A percentile compares a stretch with the other conserved stretches of the same genome.
phyloP scores from a whole-genome alignment of 2,329 filamentous ascomycete species.

The Aspergillus costaricaensis region DNA sequence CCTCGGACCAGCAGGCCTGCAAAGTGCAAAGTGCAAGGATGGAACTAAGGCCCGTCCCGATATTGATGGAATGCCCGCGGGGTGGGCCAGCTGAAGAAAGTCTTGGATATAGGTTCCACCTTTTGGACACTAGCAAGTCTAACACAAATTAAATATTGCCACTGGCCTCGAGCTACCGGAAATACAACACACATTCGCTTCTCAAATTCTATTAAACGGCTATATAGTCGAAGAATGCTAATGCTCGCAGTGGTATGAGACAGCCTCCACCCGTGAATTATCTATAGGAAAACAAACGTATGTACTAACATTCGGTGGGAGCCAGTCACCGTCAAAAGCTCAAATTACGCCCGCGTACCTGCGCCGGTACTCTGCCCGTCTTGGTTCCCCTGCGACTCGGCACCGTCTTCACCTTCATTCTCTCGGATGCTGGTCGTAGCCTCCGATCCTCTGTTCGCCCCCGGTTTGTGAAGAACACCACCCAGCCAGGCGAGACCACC shows the following conservation, averaged over 20 bases:
- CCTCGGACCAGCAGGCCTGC: neutral
- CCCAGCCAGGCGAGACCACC: conserved; percentile 40
- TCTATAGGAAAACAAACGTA: conserved; percentile 8
- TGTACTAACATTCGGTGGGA: conserved; percentile 12
- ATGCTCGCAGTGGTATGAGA: neutral
- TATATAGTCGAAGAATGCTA: conserved; percentile 6
- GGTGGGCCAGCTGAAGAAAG: neutral
- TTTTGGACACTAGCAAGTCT: neutral
- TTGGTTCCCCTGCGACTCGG: conserved; percentile 5
- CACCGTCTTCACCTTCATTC: neutral
- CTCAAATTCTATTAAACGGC: conserved; percentile 2
- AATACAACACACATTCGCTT: neutral
- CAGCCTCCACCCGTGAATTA: conserved; percentile 4
- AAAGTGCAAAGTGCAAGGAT: conserved; percentile 10
- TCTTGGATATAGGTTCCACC: neutral
- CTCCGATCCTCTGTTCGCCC: conserved; percentile 5
- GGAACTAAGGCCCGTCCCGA: neutral
- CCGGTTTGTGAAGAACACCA: conserved; percentile 30
- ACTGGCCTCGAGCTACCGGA: neutral
- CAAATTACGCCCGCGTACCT: conserved; percentile 10
- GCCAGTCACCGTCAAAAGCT: conserved; percentile 8
- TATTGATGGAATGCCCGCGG: neutral
- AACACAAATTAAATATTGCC: no score
- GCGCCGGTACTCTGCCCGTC: neutral
- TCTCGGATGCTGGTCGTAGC: neutral